phyloP scores from a whole-genome alignment of 2,329 filamentous ascomycete genomes.

The Cryphonectria parasitica region DNA sequence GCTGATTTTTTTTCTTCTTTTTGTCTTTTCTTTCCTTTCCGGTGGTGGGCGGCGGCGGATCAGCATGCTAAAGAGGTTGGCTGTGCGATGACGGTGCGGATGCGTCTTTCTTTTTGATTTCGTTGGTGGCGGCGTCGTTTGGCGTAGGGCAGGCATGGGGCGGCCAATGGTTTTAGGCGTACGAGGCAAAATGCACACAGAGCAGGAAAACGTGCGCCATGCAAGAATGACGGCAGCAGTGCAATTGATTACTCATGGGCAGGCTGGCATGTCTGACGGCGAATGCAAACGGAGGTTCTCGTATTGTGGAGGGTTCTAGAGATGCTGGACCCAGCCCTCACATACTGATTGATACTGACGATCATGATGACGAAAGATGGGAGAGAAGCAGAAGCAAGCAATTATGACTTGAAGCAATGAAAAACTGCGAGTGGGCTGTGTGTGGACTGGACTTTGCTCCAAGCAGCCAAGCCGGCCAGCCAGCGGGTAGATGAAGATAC shows the following conservation, averaged over 20 bases:
- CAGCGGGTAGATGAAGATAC: neutral
- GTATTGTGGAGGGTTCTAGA: neutral
- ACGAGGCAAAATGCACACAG: conserved; percentile 14
- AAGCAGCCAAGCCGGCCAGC: neutral
- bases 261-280: conserved; percentile 7
- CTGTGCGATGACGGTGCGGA: neutral
- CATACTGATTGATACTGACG: neutral
- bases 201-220: neutral
- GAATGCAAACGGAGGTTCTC: neutral
- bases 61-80: neutral
- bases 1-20: neutral
- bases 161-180: conserved; percentile 16
- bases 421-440: neutral
- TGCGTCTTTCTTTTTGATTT: conserved; percentile 4
- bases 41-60: neutral
- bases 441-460: neutral
- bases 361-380: conserved; percentile 3
- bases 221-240: neutral
- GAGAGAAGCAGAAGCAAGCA: neutral
- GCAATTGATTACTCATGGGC: neutral
- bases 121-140: conserved; percentile 7
- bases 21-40: neutral
- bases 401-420: neutral
- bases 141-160: conserved; percentile 23
- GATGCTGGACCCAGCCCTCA: neutral